Base-by-base conservation (phyloP, 495 filamentous ascomycete species). In the Tuber aestivum region DNA sequence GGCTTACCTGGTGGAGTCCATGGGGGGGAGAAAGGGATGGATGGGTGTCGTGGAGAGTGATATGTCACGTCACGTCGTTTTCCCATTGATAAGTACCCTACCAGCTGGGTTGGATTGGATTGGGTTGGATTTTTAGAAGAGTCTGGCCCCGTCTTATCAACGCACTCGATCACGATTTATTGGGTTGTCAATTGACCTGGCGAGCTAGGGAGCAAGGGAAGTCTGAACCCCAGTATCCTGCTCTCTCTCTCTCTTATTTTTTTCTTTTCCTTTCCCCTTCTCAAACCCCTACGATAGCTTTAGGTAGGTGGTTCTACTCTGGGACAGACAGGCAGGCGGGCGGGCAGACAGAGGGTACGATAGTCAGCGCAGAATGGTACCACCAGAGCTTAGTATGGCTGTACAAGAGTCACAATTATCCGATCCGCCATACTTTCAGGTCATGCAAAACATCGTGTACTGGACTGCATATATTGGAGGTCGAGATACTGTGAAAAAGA, bases 161-260 rank as follows among this genome's bases (percentile, higher is more conserved):
- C 50, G 50, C 50, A 61, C 50, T 61, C 50, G 50, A 61, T 61
- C 50, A 61, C 50, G 50, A 61, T 61, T 61, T 61, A 61, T 61
- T 61, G n/a, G 50, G 48, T 56, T 56, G 48, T 27, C 50, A 61
- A 61, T 61, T 61, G 50, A 61, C 50, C 50, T 61, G n/a, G n/a
- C 12, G n/a, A 61, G n/a, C 9, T 23, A 61, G 50, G 14, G 50
- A 32, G 45, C 9, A 12, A 61, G 50, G 50, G n/a, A 61, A 12
- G 50, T 61, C 50, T 6, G 50, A 61, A 61, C n/a, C 50, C 50
- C 50, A 32, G n/a, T 27, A 61, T 61, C 50, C n/a, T 32, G 16
- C 44, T 61, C n/a, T 3, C 32, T 8, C 16, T 32, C 5, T 61
- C 6, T 32, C 10, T 61, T n/a, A n/a, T n/a, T n/a, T n/a, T n/a